Base-by-base conservation (phyloP, 441 rosid species). In the Adansonia gregorii region DNA sequence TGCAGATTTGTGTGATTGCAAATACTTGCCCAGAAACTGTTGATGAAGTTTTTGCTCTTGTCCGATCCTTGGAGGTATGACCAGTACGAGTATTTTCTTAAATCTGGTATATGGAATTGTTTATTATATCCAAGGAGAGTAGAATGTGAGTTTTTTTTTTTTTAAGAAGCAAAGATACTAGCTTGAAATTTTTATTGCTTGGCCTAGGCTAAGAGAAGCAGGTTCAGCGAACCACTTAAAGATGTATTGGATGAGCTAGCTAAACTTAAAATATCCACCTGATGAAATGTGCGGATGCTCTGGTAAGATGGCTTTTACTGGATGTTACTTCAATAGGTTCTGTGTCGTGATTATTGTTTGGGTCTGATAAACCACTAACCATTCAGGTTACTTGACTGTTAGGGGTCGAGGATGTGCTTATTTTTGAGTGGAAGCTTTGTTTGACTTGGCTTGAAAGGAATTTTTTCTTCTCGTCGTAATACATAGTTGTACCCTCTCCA, bases 1-100 rank as follows among this genome's bases (percentile, higher is more conserved):
- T 86, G 83, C 81, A 90, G 98, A 85, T 94, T 60, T 87, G 87
- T 73, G 72, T 86, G 73, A 86, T 91, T 61, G 94, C 87, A 51
- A 90, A 91, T 76, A 81, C 82, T 39, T 86, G 92, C 79, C 98
- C 97, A 31, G 98, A 93, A 76, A 85, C 86, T 51, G 72, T 55
- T 59, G 94, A 93, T 73, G 97, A 93, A 85, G 92, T 79, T 76
- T 93, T 87, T 85, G 92, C 94, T 64, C 87, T 93, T 76, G 79
- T 88, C 73, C 94, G 91, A 49, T 90, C 97, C n/a, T 76, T 89
- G 85, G 88, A 90, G 97, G 97, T 87, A 86, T 75, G 54, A 68
- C 67, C 31, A 20, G 19, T 65, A 24, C 59, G 10, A 3, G 1
- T n/a, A 35, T 9, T 45, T 65, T 19, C 27, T 27, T 15, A 15